Evolutionary conservation across 2,329 filamentous ascomycete genomes (phyloP), one percentile per base, ranked within the genome.

Genomic region (Pestalotiopsis sp.): DNA sequence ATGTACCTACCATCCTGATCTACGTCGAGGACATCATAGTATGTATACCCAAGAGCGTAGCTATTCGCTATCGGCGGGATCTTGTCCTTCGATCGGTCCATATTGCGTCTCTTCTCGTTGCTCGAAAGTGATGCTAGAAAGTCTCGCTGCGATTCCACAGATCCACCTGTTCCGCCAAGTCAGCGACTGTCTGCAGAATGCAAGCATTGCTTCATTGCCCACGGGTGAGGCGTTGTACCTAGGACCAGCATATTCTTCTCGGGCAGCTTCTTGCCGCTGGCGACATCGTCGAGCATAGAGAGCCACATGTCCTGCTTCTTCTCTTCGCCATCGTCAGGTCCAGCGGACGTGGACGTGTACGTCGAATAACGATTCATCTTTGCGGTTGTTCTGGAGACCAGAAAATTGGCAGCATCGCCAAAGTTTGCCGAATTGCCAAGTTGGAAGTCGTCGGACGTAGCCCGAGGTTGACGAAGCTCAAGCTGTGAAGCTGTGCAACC

Each of bases 261-360:
- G 5, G 94, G 93, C 76, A 98, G 84, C 74, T 92, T 89, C 85
- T 96, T 97, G 73, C 93, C 94, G 81, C 93, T 97, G 75, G 95
- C 94, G 74, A 96, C 95, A 66, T 90, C 91, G 80, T 97, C 93
- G 73, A 98, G 87, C 92, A 98, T 93, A 59, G 93, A 94, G 70
- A 92, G 95, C 95, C 95, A 98, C 81, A 98, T 91, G 78, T 97
- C 93, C 82, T 93, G 93, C 83, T 93, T 95, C 72, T 91, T 91
- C 75, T 92, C 91, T 80, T 84, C 87, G 82, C 88, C 87, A 72
- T 86, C 87, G 75, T 31, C 41, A 69, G 78, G 81, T 68, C 77
- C 77, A 60, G 75, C 79, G 72, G 84, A 89, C 72, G 81, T 86
- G 74, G 82, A 82, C 70, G 87, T 90, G 82, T 87, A 88, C 76